These are phyloP conservation scores for Pseudopyrenochaeta lycopersici DNA, from an alignment of 2,329 filamentous ascomycete genomes.

Conservation along the genomic window DNA sequence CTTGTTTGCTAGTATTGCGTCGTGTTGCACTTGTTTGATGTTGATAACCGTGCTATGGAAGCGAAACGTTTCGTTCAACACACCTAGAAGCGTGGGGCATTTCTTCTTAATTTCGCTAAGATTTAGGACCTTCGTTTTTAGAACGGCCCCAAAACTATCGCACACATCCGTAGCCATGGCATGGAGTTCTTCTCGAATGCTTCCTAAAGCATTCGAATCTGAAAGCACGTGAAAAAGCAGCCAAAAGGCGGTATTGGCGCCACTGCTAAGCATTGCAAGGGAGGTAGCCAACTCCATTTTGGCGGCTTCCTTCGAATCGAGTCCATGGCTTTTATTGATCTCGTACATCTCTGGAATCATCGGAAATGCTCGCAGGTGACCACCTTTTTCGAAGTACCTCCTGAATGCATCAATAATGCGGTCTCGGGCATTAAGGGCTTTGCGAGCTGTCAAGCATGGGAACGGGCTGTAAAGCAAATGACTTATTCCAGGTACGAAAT, in stretches of 20 bases:
- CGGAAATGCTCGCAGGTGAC: conserved; percentile 50
- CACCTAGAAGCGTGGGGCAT: conserved; percentile 53
- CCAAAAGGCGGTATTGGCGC: conserved; percentile 54
- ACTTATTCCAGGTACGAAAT: conserved; percentile 36
- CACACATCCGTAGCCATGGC: conserved; percentile 6
- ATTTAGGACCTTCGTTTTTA: conserved; percentile 27
- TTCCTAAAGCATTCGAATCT: conserved; percentile 34
- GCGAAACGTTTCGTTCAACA: conserved; percentile 55
- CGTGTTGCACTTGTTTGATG: conserved; percentile 47
- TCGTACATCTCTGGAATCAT: conserved; percentile 51
- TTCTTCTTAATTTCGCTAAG: conserved; percentile 45
- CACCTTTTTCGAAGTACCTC: conserved; percentile 52
- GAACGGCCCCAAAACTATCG: neutral
- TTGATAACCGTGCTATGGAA: conserved; percentile 50
- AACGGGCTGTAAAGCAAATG: conserved; percentile 31
- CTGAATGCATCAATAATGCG: conserved; percentile 48
- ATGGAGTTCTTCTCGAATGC: conserved; percentile 44
- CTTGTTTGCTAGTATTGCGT: conserved; percentile 40
- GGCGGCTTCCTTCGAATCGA: conserved; percentile 50
- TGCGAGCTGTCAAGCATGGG: conserved; percentile 40
- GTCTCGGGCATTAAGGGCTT: conserved; percentile 42
- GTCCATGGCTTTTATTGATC: conserved; percentile 36
- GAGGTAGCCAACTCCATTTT: conserved; percentile 54
- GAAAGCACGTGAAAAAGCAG: conserved; percentile 51
- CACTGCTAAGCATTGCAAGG: conserved; percentile 55